Evolutionary conservation across 495 filamentous ascomycete species (phyloP).

Genomic region (Penicillium desertorum): DNA sequence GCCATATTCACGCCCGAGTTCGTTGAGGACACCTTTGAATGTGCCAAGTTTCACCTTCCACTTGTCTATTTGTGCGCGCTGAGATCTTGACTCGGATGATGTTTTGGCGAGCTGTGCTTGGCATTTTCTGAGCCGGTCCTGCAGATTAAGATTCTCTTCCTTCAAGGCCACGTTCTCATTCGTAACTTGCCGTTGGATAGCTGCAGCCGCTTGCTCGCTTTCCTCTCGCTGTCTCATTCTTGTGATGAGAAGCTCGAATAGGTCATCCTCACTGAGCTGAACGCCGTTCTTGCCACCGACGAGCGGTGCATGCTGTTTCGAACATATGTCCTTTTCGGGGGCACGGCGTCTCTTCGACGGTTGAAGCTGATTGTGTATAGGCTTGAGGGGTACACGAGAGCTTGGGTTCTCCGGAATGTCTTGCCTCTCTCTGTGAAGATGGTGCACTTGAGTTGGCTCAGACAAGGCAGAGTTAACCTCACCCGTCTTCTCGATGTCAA

Average conservation of each 20-base stretch:
- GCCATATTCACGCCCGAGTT: constrained; percentile 36
- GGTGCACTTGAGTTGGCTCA: not conserved
- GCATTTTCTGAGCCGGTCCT: constrained; percentile 15
- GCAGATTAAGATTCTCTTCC: constrained; percentile 32
- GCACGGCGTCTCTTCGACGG: constrained; percentile 20
- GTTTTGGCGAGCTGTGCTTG: constrained; percentile 22
- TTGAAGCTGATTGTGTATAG: constrained; percentile 11
- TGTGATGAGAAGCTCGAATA: constrained; percentile 41
- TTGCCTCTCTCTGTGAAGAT: not conserved
- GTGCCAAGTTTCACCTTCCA: constrained; percentile 38
- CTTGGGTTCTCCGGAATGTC: not conserved
- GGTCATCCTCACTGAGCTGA: constrained; percentile 34
- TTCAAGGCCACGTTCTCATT: constrained; percentile 22
- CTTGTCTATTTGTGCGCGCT: constrained; percentile 25
- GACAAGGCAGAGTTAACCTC: not conserved
- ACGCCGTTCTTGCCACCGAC: not conserved
- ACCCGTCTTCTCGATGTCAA: not conserved
- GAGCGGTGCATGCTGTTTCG: constrained; percentile 1
- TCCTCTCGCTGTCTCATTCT: constrained; percentile 40
- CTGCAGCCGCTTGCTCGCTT: constrained; percentile 26
- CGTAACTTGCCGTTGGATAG: constrained; percentile 30
- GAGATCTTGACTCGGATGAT: constrained; percentile 17
- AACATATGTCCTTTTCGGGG: constrained; percentile 8
- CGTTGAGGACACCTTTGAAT: constrained; percentile 39
- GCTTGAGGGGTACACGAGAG: not conserved